phyloP scores from a whole-genome alignment of 495 filamentous ascomycete genomes.

The Aspergillus sclerotiicarbonarius region DNA sequence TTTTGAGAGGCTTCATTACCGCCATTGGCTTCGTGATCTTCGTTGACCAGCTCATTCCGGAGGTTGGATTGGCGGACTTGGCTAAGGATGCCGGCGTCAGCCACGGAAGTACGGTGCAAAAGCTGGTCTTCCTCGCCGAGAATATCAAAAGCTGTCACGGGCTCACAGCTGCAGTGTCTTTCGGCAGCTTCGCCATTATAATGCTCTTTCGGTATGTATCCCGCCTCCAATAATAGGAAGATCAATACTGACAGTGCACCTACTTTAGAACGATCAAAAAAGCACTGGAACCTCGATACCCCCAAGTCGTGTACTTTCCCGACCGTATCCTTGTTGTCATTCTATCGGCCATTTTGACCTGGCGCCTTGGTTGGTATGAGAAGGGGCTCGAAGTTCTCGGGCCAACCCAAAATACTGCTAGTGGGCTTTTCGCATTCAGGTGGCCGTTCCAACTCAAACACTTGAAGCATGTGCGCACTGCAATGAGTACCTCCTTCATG shows the following conservation, averaged over 20 bases:
- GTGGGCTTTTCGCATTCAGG: conserved; percentile 68
- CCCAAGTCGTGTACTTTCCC: conserved; percentile 81
- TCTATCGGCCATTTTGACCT: conserved; percentile 76
- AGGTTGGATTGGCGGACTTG: conserved; percentile 70
- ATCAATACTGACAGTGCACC: not conserved
- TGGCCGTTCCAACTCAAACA: conserved; percentile 78
- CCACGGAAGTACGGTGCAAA: conserved; percentile 83
- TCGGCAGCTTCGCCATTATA: conserved; percentile 79
- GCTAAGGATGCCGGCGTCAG: conserved; percentile 58
- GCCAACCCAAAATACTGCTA: conserved; percentile 62
- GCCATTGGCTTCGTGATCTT: conserved; percentile 95
- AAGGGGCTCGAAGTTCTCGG: conserved; percentile 82
- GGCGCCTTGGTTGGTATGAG: conserved; percentile 74
- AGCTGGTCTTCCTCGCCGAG: conserved; percentile 72
- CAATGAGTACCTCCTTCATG: conserved; percentile 87
- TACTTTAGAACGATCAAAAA: conserved; percentile 69
- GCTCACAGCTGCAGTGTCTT: conserved; percentile 72
- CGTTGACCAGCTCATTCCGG: conserved; percentile 89
- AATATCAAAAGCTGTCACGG: conserved; percentile 64
- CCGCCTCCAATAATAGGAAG: not conserved
- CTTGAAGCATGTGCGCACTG: conserved; percentile 78
- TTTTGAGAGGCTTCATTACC: conserved; percentile 91
- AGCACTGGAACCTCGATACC: conserved; percentile 75
- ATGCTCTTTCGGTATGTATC: conserved; percentile 71
- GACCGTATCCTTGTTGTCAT: conserved; percentile 92